A percentile compares a stretch with the other conserved stretches of the same genome.
Conservation (phyloP, 176 grass and related monocot species). For the Ensete glaucum region DNA sequence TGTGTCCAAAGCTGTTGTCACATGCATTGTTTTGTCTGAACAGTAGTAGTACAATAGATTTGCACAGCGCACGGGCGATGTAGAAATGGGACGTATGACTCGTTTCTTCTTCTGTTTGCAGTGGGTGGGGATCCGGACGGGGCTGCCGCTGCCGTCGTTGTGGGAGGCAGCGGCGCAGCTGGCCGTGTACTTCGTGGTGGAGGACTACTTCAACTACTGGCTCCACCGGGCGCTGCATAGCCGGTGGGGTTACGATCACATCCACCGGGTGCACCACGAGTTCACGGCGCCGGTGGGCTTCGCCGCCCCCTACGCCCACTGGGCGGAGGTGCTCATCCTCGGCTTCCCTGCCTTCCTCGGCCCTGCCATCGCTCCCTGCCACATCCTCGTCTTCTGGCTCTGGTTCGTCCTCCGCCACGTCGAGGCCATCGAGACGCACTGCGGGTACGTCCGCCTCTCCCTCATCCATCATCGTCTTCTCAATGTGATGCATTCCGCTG, state of each 20-base stretch:
- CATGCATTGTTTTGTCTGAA: no score
- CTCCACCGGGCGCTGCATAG: slow-evolving; percentile 65
- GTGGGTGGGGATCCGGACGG: slow-evolving; percentile 66
- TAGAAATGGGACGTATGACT: no score
- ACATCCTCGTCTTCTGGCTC: slow-evolving; percentile 83
- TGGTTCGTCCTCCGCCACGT: slow-evolving; percentile 73
- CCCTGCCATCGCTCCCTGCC: slow-evolving; percentile 63
- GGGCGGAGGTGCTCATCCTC: slow-evolving; percentile 74
- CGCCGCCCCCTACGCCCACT: slow-evolving; percentile 71
- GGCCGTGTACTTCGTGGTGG: slow-evolving; percentile 70
- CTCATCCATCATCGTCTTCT: no score
- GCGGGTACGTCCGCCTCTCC: slow-evolving; percentile 28
- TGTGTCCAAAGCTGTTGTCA: no score
- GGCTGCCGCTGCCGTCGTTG: slow-evolving; percentile 53
- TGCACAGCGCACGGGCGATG: no score
- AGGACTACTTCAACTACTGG: slow-evolving; percentile 92
- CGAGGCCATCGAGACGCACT: slow-evolving; percentile 76
- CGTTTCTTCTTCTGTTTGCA: slow-evolving; percentile 5
- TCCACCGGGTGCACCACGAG: slow-evolving; percentile 83
- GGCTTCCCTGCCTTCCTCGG: slow-evolving; percentile 60
- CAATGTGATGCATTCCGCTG: no score
- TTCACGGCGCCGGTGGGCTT: slow-evolving; percentile 74
- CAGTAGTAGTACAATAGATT: no score
- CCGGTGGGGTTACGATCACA: slow-evolving; percentile 69
- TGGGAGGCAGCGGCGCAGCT: slow-evolving; percentile 61